Evolutionary conservation across 2,329 filamentous ascomycete genomes (phyloP), one percentile per base, ranked within the genome.

Genomic region (Pseudocercospora cruenta): DNA sequence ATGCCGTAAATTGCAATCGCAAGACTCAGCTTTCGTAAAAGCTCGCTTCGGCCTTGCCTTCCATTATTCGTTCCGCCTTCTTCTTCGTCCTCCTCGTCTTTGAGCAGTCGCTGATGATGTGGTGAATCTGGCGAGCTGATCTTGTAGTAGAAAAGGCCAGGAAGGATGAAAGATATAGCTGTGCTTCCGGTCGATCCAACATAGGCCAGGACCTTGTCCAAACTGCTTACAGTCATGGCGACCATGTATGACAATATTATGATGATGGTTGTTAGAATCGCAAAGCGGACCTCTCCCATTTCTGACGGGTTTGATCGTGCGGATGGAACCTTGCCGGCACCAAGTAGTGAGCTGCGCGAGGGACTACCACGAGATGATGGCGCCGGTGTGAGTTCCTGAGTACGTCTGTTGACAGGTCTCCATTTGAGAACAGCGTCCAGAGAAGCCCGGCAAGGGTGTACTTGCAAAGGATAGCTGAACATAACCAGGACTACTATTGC

Each of bases 121-220:
- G 90, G 86, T 53, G 92, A 94, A 63, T 97, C 91, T 0, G 95
- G 95, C 24, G 92, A 89, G 12, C 93, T 96, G 67, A 99, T 98
- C 80, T 98, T 98, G 82, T 98, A 99, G 80, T 98, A 99, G 79
- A 99, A 99, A 3, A 99, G 81, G 0, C 95, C 95, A 0, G 95
- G 95, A 0, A 99, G 85, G 70, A 99, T 98, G 78, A 99, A 99
- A 68, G 92, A 96, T 74, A 99, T 99, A 67, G 92, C 93, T 0
- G 95, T 99, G 60, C 91, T 94, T 61, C 95, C 95, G 0, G 95
- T 99, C 73, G 91, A 93, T 43, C 95, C 95, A 10, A 99, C 95
- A 72, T 97, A 99, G 0, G 95, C 94, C 0, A 99, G 85, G 0
- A 99, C 94, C 55, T 92, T 90, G 76, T 97, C 94, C 2, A 99